These are phyloP conservation scores for Pseudozyma sp. DNA, from an alignment of 1,284 basidiomycete genomes.

Conservation along the genomic window DNA sequence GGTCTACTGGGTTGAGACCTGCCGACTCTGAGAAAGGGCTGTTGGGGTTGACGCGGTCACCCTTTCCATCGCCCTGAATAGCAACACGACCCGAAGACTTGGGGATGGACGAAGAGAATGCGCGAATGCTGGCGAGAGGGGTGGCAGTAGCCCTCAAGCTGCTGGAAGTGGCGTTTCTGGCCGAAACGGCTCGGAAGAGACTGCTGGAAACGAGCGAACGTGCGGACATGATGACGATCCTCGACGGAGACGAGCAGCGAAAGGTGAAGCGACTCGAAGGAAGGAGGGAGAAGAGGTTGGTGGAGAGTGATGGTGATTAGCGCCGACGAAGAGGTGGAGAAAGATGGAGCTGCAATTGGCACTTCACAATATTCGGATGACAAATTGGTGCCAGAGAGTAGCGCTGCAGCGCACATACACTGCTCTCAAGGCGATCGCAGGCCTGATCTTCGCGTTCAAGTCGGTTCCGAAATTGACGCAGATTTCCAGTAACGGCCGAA, in stretches of 20 bases:
- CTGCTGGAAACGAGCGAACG: slow-evolving; percentile 32
- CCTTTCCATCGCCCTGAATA: slow-evolving; percentile 52
- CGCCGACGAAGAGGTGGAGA: slow-evolving; percentile 19
- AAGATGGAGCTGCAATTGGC: slow-evolving; percentile 1
- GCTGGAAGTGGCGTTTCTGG: slow-evolving; percentile 30
- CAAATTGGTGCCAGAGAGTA: slow-evolving; percentile 34
- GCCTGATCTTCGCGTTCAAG: slow-evolving; percentile 8
- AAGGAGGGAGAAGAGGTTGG: slow-evolving; percentile 6
- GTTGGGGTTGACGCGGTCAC: slow-evolving; percentile 61
- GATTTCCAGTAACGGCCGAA: slow-evolving; percentile 20
- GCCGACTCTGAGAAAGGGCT: slow-evolving; percentile 63
- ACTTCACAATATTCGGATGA: slow-evolving; percentile 25
- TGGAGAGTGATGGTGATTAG: neutral
- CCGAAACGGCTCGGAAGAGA: slow-evolving; percentile 37
- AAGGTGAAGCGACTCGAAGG: neutral
- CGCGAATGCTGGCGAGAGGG: slow-evolving; percentile 22
- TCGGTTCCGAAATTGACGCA: slow-evolving; percentile 28
- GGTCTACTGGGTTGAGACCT: slow-evolving; percentile 62
- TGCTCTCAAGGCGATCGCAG: slow-evolving; percentile 24
- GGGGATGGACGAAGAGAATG: slow-evolving; percentile 30
- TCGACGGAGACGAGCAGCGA: neutral
- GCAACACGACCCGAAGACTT: slow-evolving; percentile 25
- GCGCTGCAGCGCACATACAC: slow-evolving; percentile 8
- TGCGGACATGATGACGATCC: slow-evolving; percentile 35
- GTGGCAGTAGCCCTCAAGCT: slow-evolving; percentile 15